Evolutionary conservation across 2,329 filamentous ascomycete species (phyloP), one percentile per base, ranked within the genome.

Genomic region (Bipolaris gigantea): DNA sequence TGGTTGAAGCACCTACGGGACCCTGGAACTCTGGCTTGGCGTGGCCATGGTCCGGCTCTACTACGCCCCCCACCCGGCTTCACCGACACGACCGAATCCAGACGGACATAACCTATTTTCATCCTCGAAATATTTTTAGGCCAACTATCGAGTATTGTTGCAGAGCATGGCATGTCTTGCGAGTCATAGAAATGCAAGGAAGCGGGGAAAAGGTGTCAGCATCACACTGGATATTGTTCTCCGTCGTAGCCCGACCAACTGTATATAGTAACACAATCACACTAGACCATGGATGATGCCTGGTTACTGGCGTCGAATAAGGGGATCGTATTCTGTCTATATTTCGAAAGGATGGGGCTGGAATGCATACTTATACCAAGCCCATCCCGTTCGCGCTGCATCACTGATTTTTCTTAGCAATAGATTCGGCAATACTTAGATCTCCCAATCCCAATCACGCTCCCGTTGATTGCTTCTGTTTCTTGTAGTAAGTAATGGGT

Each of bases 161-260:
- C 5, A n/a, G n/a, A 33, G 19, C 8, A 15, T 0, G 10, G 10
- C 18, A 46, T 18, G 43, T 19, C n/a, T 46, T 5, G 55, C 64
- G 64, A 69, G 65, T 69, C 65, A 67, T 65, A 53, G 53, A 27
- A 51, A 60, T 56, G 57, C 19, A 45, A 18, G 27, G 53, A 47
- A 62, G 65, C 62, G 64, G 58, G 63, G 62, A 44, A 13, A 32
- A 40, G n/a, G 9, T 32, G 55, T 63, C 64, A 64, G 52, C 27
- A 40, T 19, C 18, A 10, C 10, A 34, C 47, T 60, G 67, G 66
- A 69, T 63, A 68, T 65, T 61, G 58, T 66, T 59, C 59, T 70
- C 67, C 67, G 66, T 57, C 53, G 33, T 10, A 45, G 30, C 33
- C 38, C 40, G 33, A 13, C 42, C 35, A 53, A 23, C 30, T 30